phyloP scores from a whole-genome alignment of 805 yeast species.

The Starmerella sp. region DNA sequence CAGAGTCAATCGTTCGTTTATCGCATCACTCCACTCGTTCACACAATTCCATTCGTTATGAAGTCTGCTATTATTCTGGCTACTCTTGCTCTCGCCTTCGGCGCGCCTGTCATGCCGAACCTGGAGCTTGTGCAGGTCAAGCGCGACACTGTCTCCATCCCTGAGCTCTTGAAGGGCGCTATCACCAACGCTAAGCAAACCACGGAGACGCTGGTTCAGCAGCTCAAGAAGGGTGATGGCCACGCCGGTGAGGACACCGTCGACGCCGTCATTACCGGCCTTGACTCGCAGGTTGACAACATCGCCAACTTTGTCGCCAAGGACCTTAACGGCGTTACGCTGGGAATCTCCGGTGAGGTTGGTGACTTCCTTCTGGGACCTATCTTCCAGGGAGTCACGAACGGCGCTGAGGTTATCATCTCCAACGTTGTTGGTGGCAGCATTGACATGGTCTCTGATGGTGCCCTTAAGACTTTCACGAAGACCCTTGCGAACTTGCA shows the following conservation, averaged over 20 bases:
- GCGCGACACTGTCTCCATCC: slow-evolving; percentile 7
- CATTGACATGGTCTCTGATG: slow-evolving; percentile 24
- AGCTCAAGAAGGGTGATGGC: slow-evolving; percentile 13
- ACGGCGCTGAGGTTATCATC: slow-evolving; percentile 27
- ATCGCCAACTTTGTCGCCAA: slow-evolving; percentile 18
- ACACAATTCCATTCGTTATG: slow-evolving; percentile 10
- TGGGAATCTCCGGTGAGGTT: slow-evolving; percentile 23
- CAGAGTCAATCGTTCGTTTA: background rate
- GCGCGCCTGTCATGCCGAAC: slow-evolving; percentile 11
- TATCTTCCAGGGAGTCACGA: slow-evolving; percentile 25
- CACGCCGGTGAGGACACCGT: slow-evolving; percentile 18
- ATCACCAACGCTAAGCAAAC: slow-evolving; percentile 19
- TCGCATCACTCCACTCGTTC: slow-evolving; percentile 1
- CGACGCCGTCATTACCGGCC: slow-evolving; percentile 24
- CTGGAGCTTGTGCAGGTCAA: background rate
- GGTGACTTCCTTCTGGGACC: slow-evolving; percentile 24
- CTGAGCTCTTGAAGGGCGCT: slow-evolving; percentile 16
- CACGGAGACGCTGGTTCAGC: slow-evolving; percentile 17
- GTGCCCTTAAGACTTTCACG: slow-evolving; percentile 20
- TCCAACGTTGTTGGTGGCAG: slow-evolving; percentile 24
- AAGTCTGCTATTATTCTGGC: slow-evolving; percentile 17
- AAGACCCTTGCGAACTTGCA: slow-evolving; percentile 18
- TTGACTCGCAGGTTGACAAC: slow-evolving; percentile 28
- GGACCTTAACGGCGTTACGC: slow-evolving; percentile 20
- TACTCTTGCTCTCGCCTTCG: slow-evolving; percentile 16